These are phyloP conservation scores for Stemphylium lycopersici DNA, from an alignment of 2,329 filamentous ascomycete genomes.

Conservation along the genomic window DNA sequence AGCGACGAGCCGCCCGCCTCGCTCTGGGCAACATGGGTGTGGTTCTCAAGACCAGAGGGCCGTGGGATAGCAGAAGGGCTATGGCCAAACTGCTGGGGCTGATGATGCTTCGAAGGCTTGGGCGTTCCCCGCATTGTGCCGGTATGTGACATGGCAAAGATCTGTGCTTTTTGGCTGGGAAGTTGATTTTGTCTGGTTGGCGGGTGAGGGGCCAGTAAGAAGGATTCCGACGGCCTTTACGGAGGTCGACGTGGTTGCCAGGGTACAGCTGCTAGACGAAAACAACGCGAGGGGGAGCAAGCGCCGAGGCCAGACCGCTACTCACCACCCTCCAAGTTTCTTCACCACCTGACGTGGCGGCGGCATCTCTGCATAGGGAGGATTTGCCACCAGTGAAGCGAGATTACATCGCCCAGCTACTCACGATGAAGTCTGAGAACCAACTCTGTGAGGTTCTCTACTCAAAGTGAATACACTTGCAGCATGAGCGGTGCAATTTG, in stretches of 20 bases:
- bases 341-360: conserved; percentile 3
- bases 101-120: conserved; percentile 69
- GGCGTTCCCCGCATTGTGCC: conserved; percentile 75
- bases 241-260: conserved; percentile 32
- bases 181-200: conserved; percentile 28
- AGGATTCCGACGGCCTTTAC: conserved; percentile 21
- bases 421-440: background rate
- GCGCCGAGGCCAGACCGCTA: conserved; percentile 22
- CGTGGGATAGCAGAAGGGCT: conserved; percentile 75
- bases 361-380: background rate
- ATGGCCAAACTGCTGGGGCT: conserved; percentile 61
- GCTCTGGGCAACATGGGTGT: conserved; percentile 56
- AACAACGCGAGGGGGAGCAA: conserved; percentile 26
- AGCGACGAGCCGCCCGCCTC: conserved; percentile 71
- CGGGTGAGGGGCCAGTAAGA: conserved; percentile 25
- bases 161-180: conserved; percentile 23
- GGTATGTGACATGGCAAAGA: conserved; percentile 61
- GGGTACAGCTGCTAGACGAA: conserved; percentile 27
- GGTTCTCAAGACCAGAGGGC: conserved; percentile 70
- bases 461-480: background rate
- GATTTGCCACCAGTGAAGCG: background rate
- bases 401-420: background rate
- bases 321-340: conserved; percentile 5
- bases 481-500: background rate
- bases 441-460: background rate